Evolutionary conservation across 1,284 basidiomycete species (phyloP), one percentile per base, ranked within the genome.

Genomic region (Somion occarium): DNA sequence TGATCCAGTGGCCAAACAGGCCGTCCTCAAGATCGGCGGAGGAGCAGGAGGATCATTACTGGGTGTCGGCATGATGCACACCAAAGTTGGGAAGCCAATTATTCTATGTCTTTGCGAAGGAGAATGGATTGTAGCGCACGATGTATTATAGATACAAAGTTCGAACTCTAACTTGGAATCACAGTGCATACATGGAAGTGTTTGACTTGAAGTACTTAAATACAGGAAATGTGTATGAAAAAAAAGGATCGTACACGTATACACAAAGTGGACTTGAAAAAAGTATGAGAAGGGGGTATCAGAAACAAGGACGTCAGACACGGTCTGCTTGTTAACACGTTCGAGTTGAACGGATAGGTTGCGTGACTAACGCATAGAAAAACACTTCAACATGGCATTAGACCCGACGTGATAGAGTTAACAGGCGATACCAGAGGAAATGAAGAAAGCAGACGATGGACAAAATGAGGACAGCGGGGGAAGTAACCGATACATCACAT

Each of bases 21-120:
- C 85, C 1, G 84, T 97, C 5, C 69, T 96, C 15, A 79, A 80
- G 55, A 75, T 94, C 5, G 83, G 82, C 19, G 80, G 80, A 49
- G 84, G 82, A 0, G 66, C 70, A 15, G 77, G 82, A 12, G 77
- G 82, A 7, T 78, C 87, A 2, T 65, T 97, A 51, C 63, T 97
- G n/a, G 93, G 93, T 5, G 84, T 91, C 5, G 85, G 83, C 0
- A 70, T 70, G 9, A 61, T 89, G 19, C 59, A 66, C 30, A 62
- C 59, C 9, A 54, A 52, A 1, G 72, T 59, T 7, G 63, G 54
- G 43, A 46, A 72, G 9, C 52, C 59, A 3, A 69, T 82, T 0
- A 67, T 94, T 2, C 64, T 90, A 1, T 91, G 86, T 52, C 69
- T 98, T 46, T 90, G 88, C 52, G 93, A 97, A 68, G 78, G 74